Evolutionary conservation across 1,284 basidiomycete species (phyloP).

Genomic region (Trichosporon coremiiforme): DNA sequence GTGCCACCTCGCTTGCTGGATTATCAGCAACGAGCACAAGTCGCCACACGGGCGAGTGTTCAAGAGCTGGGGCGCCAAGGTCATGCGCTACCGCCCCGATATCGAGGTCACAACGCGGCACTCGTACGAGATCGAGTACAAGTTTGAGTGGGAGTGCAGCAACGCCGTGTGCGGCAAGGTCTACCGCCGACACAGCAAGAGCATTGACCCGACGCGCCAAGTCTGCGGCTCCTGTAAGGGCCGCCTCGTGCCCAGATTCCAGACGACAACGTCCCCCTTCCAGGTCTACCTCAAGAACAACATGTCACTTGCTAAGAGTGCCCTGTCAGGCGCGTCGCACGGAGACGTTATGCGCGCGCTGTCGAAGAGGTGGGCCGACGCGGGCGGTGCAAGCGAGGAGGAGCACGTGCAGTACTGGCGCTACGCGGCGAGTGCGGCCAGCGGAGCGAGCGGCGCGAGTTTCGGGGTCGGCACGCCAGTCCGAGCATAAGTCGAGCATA

Average conservation of each 20-base stretch:
- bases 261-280: slow-evolving; percentile 40
- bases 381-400: slow-evolving; percentile 29
- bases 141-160: slow-evolving; percentile 53
- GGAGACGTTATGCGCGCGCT: slow-evolving; percentile 53
- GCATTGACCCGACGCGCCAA: slow-evolving; percentile 47
- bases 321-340: slow-evolving; percentile 42
- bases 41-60: slow-evolving; percentile 54
- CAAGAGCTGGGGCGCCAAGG: slow-evolving; percentile 52
- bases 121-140: slow-evolving; percentile 52
- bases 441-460: no score
- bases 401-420: slow-evolving; percentile 30
- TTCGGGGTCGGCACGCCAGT: not conserved
- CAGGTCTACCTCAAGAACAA: slow-evolving; percentile 52
- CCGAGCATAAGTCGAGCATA: not conserved
- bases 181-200: slow-evolving; percentile 51
- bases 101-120: slow-evolving; percentile 55
- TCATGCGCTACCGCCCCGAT: slow-evolving; percentile 49
- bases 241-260: slow-evolving; percentile 47
- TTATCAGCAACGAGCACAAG: slow-evolving; percentile 50
- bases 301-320: slow-evolving; percentile 48
- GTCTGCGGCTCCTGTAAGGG: slow-evolving; percentile 47
- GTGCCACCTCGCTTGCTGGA: slow-evolving; percentile 54
- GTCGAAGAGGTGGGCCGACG: slow-evolving; percentile 45
- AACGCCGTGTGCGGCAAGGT: slow-evolving; percentile 43
- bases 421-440: not conserved